These are phyloP conservation scores for Cladosporium sphaerospermum DNA, from an alignment of 2,329 filamentous ascomycete genomes.

Conservation along the genomic window DNA sequence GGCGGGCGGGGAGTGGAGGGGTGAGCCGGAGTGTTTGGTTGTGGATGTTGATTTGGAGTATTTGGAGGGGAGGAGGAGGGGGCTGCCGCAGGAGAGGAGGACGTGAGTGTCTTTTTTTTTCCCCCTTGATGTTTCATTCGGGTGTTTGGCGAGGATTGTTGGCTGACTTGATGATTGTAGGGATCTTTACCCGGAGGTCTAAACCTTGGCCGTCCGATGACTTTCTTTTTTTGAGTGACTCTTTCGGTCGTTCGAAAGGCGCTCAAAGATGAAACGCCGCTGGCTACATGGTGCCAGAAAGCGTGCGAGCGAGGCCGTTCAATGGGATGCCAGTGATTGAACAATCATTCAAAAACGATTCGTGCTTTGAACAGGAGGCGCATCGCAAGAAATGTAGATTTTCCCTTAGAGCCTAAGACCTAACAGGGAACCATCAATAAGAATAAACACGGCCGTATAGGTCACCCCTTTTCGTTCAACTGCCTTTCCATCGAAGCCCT, in stretches of 20 bases:
- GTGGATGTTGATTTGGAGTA: constrained; percentile 34
- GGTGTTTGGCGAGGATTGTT: constrained; percentile 5
- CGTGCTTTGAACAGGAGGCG: no score
- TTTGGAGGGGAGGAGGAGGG: constrained; percentile 32
- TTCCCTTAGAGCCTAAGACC: no score
- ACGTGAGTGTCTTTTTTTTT: constrained; percentile 24
- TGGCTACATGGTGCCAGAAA: no score
- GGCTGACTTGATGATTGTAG: constrained; percentile 15
- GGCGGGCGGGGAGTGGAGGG: constrained; percentile 46
- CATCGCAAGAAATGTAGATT: no score
- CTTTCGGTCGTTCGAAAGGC: no score
- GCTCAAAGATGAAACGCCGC: no score
- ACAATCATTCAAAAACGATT: no score
- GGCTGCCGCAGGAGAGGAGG: constrained; percentile 31
- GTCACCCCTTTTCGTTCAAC: background rate
- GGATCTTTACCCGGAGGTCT: constrained; percentile 29
- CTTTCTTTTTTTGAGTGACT: no score
- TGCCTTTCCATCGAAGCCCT: background rate
- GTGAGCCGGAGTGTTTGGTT: constrained; percentile 37
- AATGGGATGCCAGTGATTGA: no score
- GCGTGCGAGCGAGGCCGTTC: no score
- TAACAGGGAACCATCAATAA: no score
- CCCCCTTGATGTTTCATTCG: background rate
- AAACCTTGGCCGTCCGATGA: background rate
- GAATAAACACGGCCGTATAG: no score